These are phyloP conservation scores for Ettlia oleoabundans DNA, from an alignment of 139 green algal genomes.

Conservation along the genomic window DNA sequence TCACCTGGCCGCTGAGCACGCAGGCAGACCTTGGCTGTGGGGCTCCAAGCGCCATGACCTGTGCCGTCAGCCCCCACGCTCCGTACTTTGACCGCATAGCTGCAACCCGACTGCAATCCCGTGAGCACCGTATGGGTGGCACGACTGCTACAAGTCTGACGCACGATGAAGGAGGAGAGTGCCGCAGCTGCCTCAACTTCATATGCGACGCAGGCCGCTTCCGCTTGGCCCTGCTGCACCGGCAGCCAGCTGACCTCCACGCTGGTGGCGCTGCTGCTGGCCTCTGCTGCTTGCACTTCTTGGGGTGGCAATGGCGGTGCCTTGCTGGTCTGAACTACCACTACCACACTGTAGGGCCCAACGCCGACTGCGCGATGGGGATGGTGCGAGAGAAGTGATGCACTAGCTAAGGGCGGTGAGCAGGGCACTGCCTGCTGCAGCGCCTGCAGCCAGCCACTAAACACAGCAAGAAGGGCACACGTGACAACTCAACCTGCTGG, in stretches of 20 bases:
- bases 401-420: neutral
- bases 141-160: conserved; percentile 18
- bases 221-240: neutral
- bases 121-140: conserved; percentile 8
- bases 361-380: conserved; percentile 33
- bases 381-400: neutral
- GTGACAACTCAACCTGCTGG: neutral
- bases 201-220: conserved; percentile 46
- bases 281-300: neutral
- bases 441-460: too few species aligned
- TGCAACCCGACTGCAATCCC: conserved; percentile 40
- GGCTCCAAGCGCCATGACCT: conserved; percentile 69
- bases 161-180: neutral
- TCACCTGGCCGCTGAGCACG: neutral
- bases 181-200: conserved; percentile 46
- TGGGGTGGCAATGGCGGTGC: conserved; percentile 43
- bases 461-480: too few species aligned
- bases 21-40: conserved; percentile 25
- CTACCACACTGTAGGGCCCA: conserved; percentile 38
- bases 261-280: neutral
- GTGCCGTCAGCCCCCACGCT: conserved; percentile 59
- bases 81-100: conserved; percentile 51
- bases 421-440: neutral
- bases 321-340: conserved; percentile 25
- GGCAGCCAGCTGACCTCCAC: conserved; percentile 43